Evolutionary conservation across 306 rosid genomes (phyloP).

Genomic region (Arachis stenosperma): DNA sequence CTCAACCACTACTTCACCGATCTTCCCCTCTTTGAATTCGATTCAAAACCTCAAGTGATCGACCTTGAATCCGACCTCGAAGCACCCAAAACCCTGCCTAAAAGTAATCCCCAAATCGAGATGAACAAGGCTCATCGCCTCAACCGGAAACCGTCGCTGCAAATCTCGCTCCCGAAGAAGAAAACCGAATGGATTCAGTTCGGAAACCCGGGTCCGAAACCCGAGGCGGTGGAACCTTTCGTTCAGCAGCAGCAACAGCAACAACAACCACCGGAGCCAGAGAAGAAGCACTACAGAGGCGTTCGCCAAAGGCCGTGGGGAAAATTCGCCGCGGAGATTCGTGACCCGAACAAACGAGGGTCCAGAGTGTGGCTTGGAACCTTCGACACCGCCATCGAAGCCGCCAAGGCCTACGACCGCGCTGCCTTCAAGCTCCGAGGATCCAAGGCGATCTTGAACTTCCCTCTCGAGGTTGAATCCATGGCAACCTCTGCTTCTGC

Average conservation of each 20-base stretch:
- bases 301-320: conserved; percentile 91
- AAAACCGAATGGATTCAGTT: conserved; percentile 73
- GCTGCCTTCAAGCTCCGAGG: conserved; percentile 88
- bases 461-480: conserved; percentile 58
- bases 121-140: conserved; percentile 26
- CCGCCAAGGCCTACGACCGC: conserved; percentile 82
- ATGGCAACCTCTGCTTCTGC: background rate
- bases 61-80: conserved; percentile 42
- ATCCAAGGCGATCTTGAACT: conserved; percentile 79
- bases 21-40: conserved; percentile 39
- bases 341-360: conserved; percentile 79
- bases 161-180: conserved; percentile 59
- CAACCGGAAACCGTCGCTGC: conserved; percentile 58
- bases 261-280: background rate
- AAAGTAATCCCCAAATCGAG: background rate
- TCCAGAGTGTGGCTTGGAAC: conserved; percentile 89
- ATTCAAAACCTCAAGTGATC: conserved; percentile 48
- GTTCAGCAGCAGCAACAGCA: background rate
- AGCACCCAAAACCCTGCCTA: background rate
- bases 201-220: conserved; percentile 36
- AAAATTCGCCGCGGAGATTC: conserved; percentile 84
- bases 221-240: background rate
- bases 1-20: conserved; percentile 41
- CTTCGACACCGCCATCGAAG: conserved; percentile 76
- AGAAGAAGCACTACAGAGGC: conserved; percentile 66